Evolutionary conservation across 73 alveolate species (phyloP).

Genomic region (Paramecium tetraurelia): DNA sequence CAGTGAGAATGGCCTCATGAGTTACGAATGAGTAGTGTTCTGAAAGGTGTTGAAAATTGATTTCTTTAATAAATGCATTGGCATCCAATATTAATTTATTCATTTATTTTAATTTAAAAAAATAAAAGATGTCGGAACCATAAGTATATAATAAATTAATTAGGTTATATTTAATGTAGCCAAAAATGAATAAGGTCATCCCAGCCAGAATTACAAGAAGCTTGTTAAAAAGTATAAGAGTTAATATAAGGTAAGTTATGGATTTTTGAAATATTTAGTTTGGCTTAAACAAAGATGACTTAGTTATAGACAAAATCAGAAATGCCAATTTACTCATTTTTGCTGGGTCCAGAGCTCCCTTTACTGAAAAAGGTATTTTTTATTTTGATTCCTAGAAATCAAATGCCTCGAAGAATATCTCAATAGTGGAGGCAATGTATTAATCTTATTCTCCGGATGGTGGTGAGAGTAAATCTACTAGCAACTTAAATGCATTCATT

Average conservation of each 20-base stretch:
- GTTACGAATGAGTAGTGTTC: slow-evolving; percentile 35
- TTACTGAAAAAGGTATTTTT: slow-evolving; percentile 54
- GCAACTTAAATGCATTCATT: slow-evolving; percentile 90
- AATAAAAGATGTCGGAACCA: slow-evolving; percentile 19
- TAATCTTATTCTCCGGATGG: slow-evolving; percentile 94
- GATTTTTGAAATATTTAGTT: background rate
- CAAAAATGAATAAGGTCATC: slow-evolving; percentile 58
- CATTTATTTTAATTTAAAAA: background rate
- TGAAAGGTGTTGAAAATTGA: slow-evolving; percentile 50
- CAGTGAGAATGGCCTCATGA: slow-evolving; percentile 22
- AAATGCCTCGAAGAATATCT: slow-evolving; percentile 85
- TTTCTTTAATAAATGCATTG: slow-evolving; percentile 56
- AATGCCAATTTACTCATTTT: slow-evolving; percentile 72
- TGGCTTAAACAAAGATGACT: slow-evolving; percentile 58
- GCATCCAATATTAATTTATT: slow-evolving; percentile 57
- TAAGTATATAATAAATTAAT: background rate
- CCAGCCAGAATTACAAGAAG: slow-evolving; percentile 50
- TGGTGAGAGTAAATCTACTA: slow-evolving; percentile 89
- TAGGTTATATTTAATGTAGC: slow-evolving; percentile 58
- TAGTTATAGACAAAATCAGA: slow-evolving; percentile 64
- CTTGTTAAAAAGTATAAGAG: slow-evolving; percentile 57
- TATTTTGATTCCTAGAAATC: slow-evolving; percentile 71
- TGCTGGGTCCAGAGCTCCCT: slow-evolving; percentile 76
- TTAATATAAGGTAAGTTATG: slow-evolving; percentile 43
- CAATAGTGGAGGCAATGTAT: slow-evolving; percentile 90